Evolutionary conservation across 169 alveolate genomes (phyloP).

Genomic region (Plasmodium gonderi): DNA sequence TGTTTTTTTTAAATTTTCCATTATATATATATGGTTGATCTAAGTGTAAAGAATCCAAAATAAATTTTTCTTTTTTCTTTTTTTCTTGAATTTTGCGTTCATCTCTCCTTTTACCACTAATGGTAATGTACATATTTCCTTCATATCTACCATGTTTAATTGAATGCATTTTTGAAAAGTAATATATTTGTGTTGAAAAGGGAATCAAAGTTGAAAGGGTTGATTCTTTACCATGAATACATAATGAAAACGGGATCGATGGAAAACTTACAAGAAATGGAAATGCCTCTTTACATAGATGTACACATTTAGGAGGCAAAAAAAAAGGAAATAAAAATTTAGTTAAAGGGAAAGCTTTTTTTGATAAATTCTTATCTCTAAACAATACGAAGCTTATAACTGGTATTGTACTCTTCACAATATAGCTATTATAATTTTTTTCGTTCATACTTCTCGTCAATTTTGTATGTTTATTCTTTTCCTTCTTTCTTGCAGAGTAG

Average conservation of each 20-base stretch:
- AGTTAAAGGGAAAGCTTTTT: constrained; percentile 49
- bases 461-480: background rate
- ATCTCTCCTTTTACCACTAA: constrained; percentile 11
- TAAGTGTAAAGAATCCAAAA: constrained; percentile 44
- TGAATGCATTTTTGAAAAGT: constrained; percentile 61
- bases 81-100: background rate
- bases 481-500: background rate
- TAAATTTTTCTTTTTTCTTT: constrained; percentile 41
- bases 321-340: constrained; percentile 51
- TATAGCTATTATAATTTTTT: background rate
- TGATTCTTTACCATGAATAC: constrained; percentile 68
- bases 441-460: background rate
- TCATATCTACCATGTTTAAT: background rate
- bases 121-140: background rate
- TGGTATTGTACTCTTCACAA: constrained; percentile 49
- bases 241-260: constrained; percentile 60
- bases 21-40: constrained; percentile 15
- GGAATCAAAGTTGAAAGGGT: constrained; percentile 42
- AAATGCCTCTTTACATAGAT: constrained; percentile 46
- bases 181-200: constrained; percentile 28
- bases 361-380: constrained; percentile 50
- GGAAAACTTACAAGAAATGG: constrained; percentile 43
- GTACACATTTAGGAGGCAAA: constrained; percentile 50
- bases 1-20: constrained; percentile 19
- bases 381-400: constrained; percentile 54